phyloP scores from a whole-genome alignment of 1,284 basidiomycete genomes.

The Apiotrichum mycotoxinovorans region DNA sequence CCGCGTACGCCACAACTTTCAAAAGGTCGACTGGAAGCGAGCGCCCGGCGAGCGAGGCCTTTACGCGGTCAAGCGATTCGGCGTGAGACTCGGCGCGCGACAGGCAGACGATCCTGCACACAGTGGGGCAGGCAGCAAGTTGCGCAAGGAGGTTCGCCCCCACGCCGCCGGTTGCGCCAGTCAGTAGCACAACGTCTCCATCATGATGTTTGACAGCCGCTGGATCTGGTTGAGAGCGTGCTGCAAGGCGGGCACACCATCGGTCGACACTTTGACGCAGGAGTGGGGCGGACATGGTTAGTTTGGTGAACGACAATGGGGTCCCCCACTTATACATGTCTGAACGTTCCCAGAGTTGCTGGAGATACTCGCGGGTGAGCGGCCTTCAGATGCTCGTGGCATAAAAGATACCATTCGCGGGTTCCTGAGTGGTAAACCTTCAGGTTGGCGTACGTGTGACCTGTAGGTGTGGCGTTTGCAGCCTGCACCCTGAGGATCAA shows the following conservation, averaged over 20 bases:
- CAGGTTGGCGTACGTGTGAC: too few relatives aligned
- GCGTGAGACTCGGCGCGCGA: neutral
- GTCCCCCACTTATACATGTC: too few relatives aligned
- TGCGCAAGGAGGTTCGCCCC: constrained; percentile 59
- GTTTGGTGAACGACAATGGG: too few relatives aligned
- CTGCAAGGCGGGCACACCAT: constrained; percentile 33
- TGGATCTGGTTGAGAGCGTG: constrained; percentile 4
- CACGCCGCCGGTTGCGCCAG: constrained; percentile 61
- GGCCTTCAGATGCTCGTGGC: too few relatives aligned
- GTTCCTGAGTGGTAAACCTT: too few relatives aligned
- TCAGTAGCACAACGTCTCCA: constrained; percentile 45
- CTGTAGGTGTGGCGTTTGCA: too few relatives aligned
- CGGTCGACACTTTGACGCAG: too few relatives aligned
- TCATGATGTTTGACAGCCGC: neutral
- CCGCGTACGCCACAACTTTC: constrained; percentile 51
- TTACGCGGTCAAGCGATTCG: neutral
- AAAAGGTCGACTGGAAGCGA: neutral
- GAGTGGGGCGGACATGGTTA: too few relatives aligned
- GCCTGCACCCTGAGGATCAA: too few relatives aligned
- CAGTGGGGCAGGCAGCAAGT: constrained; percentile 33
- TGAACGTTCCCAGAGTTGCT: too few relatives aligned
- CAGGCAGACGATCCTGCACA: constrained; percentile 1
- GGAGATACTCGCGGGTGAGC: too few relatives aligned
- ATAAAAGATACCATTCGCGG: too few relatives aligned
- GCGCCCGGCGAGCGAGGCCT: neutral